Base-by-base conservation (phyloP, 768 basidiomycete genomes). In the Pulveroboletus ravenelii region DNA sequence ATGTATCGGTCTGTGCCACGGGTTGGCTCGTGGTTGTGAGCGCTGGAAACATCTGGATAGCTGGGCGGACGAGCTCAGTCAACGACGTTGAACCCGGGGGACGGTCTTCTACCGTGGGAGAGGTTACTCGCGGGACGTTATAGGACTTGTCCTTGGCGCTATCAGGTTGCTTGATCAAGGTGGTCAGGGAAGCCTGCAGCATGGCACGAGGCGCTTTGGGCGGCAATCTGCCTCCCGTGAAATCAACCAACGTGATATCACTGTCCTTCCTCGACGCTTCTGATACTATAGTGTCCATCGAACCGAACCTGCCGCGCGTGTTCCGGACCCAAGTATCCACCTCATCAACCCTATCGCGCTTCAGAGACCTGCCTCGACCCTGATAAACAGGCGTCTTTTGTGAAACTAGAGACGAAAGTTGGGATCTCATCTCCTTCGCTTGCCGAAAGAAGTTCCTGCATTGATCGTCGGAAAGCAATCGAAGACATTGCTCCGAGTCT, bases 401-500 rank as follows among this genome's bases (percentile, higher is more conserved):
- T 20, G 53, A 41, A 2, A 37, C 36, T 1, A 56, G 48, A 32
- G 55, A 56, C 10, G 55, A 40, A 36, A 65, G 39, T 43, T 67
- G 66, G 20, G 1, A 49, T 35, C 44, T 59, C 62, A 61, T 69
- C 25, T 67, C 52, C 25, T 57, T 59, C 30, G 66, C 58, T 39
- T 58, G 45, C 36, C 47, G 48, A 17, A 69, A 32, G 10, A 67
- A 54, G 14, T 15, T 10, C 32, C 10, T 45, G 53, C 66, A 67
- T 20, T 36, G 52, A 51, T 64, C 59, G 27, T 69, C 67, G 23
- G 66, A 61, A 38, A 67, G 62, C 47, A 68, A 48, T 29, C n/a
- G 42, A 38, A 44, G 48, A 32, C 58, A 68, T 48, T 59, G 54
- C 46, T 57, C 53, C 39, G 47, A n/a, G 17, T 58, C 54, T 47